Conservation (phyloP, 2,329 filamentous ascomycete species). For the Xylariaceae sp. region DNA sequence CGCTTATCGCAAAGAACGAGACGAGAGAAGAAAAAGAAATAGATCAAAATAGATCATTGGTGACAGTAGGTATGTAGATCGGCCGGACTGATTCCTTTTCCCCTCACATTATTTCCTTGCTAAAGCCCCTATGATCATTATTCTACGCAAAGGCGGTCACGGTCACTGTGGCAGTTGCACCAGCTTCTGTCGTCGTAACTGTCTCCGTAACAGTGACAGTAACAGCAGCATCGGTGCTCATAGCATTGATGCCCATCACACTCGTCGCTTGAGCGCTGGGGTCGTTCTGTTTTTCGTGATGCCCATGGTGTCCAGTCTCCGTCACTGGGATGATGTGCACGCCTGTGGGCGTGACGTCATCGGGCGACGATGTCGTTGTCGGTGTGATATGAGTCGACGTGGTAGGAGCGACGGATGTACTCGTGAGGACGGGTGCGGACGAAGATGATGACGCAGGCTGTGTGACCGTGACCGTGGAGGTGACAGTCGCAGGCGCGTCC, state of each 20-base stretch:
- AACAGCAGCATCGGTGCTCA: not conserved
- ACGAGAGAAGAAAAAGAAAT: too few species aligned
- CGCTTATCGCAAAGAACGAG: too few species aligned
- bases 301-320: not conserved
- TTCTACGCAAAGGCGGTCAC: not conserved
- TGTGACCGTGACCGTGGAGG: constrained; percentile 3
- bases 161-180: constrained; percentile 9
- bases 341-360: constrained; percentile 11
- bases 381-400: not conserved
- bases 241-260: not conserved
- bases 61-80: too few species aligned
- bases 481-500: constrained; percentile 1
- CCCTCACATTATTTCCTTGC: too few species aligned
- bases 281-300: not conserved
- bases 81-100: too few species aligned
- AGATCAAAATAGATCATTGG: too few species aligned
- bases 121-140: not conserved
- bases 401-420: not conserved
- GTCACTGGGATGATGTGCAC: constrained; percentile 16
- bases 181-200: constrained; percentile 6
- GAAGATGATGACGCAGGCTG: not conserved
- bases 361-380: constrained; percentile 4
- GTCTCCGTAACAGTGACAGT: constrained; percentile 10
- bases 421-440: constrained; percentile 1
- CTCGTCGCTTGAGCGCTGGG: not conserved